Percentiles rank a stretch among this genome's conserved stretches.
Evolutionary conservation across 805 yeast species (phyloP).

Genomic region (Starmerella bacillaris): DNA sequence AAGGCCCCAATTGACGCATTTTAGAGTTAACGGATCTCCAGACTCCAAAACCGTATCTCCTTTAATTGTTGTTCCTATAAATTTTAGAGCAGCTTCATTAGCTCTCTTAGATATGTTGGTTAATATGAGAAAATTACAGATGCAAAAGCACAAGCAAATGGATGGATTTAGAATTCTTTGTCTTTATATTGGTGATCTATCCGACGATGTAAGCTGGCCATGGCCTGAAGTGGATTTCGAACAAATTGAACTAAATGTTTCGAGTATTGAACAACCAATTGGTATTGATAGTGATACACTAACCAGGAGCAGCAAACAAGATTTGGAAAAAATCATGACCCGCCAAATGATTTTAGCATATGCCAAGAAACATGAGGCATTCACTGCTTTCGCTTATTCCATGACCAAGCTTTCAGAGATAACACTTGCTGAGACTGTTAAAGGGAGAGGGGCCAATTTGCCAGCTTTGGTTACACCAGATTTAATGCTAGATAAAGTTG

Average conservation of each 20-base stretch:
- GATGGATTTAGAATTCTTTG: conserved; percentile 49
- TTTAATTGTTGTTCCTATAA: conserved; percentile 34
- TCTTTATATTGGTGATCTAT: conserved; percentile 31
- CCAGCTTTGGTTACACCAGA: conserved; percentile 23
- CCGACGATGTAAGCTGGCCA: conserved; percentile 14
- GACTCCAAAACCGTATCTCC: conserved; percentile 26
- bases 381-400: conserved; percentile 50
- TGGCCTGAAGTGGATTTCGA: conserved; percentile 6
- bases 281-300: neutral
- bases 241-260: neutral
- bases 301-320: conserved; percentile 44
- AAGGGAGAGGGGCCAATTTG: conserved; percentile 66
- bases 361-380: conserved; percentile 32
- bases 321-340: conserved; percentile 33
- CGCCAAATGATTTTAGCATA: conserved; percentile 31
- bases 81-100: conserved; percentile 51
- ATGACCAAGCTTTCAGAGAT: conserved; percentile 73
- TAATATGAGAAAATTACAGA: conserved; percentile 46
- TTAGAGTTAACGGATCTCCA: conserved; percentile 44
- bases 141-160: conserved; percentile 38
- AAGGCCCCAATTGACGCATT: conserved; percentile 63
- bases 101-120: conserved; percentile 50
- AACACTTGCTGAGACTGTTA: conserved; percentile 60
- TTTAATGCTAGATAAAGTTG: conserved; percentile 2
- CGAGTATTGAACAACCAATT: neutral